phyloP scores from a whole-genome alignment of 768 basidiomycete genomes.

The Pulveroboletus sp. region DNA sequence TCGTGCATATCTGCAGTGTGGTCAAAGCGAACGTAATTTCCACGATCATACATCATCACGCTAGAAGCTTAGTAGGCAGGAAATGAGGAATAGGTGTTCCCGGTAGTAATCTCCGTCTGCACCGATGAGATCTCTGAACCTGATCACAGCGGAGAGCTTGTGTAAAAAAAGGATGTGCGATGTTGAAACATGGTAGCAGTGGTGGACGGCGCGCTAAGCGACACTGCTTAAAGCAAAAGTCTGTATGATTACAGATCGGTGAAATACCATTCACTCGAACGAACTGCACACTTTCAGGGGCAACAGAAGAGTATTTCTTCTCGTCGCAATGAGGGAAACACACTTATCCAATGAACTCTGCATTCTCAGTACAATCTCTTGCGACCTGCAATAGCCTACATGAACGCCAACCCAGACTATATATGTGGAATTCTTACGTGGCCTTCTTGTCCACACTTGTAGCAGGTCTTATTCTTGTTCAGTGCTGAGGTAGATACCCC shows the following conservation, averaged over 20 bases:
- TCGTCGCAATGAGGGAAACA: conserved; percentile 4
- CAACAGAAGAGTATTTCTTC: conserved; percentile 11
- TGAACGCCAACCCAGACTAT: conserved; percentile 4
- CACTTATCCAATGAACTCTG: conserved; percentile 47
- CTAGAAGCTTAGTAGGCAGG: background rate
- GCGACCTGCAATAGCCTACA: conserved; percentile 44
- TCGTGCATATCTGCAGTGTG: background rate
- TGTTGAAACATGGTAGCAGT: background rate
- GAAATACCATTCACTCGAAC: conserved; percentile 15
- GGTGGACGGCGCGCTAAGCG: background rate
- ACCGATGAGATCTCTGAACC: conserved; percentile 3
- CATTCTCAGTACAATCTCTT: conserved; percentile 58
- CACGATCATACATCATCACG: background rate
- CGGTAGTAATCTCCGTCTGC: conserved; percentile 17
- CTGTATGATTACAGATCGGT: conserved; percentile 3
- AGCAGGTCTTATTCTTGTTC: conserved; percentile 76
- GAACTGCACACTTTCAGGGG: conserved; percentile 18
- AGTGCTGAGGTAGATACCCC: conserved; percentile 38
- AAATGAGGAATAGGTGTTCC: conserved; percentile 9
- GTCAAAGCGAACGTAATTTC: background rate
- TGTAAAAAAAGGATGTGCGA: background rate
- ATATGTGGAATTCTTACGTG: conserved; percentile 56
- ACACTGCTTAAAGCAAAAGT: background rate
- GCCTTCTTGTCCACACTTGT: conserved; percentile 84
- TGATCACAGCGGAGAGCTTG: background rate